phyloP scores from a whole-genome alignment of 1,284 basidiomycete genomes.

The Sanghuangporus sanghuang region DNA sequence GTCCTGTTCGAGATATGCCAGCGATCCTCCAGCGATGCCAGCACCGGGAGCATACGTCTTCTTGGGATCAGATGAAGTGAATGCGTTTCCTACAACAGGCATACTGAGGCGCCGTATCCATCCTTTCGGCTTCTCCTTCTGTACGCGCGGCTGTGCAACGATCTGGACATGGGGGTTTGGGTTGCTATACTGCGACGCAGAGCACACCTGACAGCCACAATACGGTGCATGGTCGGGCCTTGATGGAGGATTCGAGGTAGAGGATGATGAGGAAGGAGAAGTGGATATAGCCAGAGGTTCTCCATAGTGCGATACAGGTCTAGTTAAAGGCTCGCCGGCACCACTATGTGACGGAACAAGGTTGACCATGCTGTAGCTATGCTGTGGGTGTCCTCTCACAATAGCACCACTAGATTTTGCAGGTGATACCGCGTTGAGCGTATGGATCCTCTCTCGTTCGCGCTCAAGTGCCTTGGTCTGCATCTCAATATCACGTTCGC shows the following conservation, averaged over 20 bases:
- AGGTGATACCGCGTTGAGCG: conserved; percentile 8
- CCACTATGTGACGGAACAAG: not conserved
- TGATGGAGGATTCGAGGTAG: conserved; percentile 13
- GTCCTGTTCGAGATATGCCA: conserved; percentile 36
- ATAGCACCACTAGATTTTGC: conserved; percentile 6
- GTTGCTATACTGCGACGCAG: conserved; percentile 18
- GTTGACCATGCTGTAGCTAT: conserved; percentile 18
- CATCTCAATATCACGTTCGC: conserved; percentile 55
- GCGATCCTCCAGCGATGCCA: conserved; percentile 21
- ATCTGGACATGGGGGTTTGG: conserved; percentile 1
- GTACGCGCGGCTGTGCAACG: conserved; percentile 26
- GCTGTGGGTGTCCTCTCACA: conserved; percentile 7
- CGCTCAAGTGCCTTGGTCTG: conserved; percentile 49
- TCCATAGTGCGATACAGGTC: conserved; percentile 13
- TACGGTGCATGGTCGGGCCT: conserved; percentile 20
- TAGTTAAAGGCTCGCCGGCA: not conserved
- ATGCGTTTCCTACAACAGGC: conserved; percentile 56
- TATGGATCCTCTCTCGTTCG: conserved; percentile 37
- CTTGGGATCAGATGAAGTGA: conserved; percentile 33
- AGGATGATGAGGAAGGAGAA: conserved; percentile 14
- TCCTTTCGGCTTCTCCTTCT: conserved; percentile 51
- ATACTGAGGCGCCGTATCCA: conserved; percentile 76
- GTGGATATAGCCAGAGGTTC: conserved; percentile 3
- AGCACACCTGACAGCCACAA: conserved; percentile 22
- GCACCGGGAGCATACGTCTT: conserved; percentile 3